A percentile compares a stretch with the other conserved stretches of the same genome.
phyloP scores from a whole-genome alignment of 2,329 filamentous ascomycete genomes.

The Verticillium klebahnii region DNA sequence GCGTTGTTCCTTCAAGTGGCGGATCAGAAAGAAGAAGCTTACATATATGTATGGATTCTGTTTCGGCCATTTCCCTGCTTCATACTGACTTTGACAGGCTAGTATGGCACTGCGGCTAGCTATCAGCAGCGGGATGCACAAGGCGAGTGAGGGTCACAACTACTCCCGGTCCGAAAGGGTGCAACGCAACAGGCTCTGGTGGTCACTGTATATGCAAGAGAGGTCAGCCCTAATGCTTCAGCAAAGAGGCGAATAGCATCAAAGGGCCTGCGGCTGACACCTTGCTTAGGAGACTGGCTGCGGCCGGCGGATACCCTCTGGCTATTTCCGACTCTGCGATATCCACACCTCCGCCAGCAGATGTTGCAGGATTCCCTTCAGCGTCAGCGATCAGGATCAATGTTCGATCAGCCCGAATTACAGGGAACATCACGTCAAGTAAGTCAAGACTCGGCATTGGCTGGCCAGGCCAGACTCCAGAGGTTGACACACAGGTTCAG shows the following conservation, averaged over 20 bases:
- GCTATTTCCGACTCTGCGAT: conserved; percentile 7
- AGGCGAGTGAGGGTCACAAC: neutral
- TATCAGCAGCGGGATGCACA: neutral
- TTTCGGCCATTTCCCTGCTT: neutral
- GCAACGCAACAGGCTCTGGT: conserved; percentile 11
- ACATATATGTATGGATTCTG: conserved; percentile 10
- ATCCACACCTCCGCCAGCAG: conserved; percentile 5
- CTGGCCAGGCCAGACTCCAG: no score
- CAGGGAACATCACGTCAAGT: conserved; percentile 7
- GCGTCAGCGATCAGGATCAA: conserved; percentile 4
- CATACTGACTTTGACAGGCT: neutral
- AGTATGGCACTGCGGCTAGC: conserved; percentile 8
- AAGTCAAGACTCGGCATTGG: neutral
- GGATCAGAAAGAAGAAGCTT: conserved; percentile 11
- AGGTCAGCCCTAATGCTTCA: neutral
- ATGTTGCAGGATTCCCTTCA: conserved; percentile 3
- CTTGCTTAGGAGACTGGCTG: conserved; percentile 6
- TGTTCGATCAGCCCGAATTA: conserved; percentile 8
- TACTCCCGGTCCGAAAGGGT: conserved; percentile 7
- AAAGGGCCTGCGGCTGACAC: neutral
- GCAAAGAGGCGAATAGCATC: no score
- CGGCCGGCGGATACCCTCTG: conserved; percentile 7
- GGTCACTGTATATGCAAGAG: conserved; percentile 14
- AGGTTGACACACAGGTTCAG: neutral
- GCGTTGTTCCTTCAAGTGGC: conserved; percentile 11